phyloP scores from a whole-genome alignment of 164 flowering plant genomes.

The Aristolochia contorta region DNA sequence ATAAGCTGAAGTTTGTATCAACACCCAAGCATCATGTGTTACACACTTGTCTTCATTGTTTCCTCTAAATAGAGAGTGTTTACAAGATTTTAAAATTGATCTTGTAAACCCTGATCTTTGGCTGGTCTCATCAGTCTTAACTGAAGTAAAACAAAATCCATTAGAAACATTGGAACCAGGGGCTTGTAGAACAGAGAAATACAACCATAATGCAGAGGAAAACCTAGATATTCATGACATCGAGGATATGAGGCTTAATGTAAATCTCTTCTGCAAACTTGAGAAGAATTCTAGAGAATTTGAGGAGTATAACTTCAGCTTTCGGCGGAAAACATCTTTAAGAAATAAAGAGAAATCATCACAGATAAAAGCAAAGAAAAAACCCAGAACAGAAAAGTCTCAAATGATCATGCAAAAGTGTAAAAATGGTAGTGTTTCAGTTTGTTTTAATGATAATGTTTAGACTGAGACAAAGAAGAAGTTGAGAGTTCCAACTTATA shows the following conservation, averaged over 20 bases:
- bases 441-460: not conserved
- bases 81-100: slow-evolving; percentile 33
- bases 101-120: slow-evolving; percentile 61
- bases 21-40: slow-evolving; percentile 4
- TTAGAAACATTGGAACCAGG: slow-evolving; percentile 5
- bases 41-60: slow-evolving; percentile 32
- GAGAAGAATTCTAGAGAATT: slow-evolving; percentile 69
- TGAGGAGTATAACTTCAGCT: slow-evolving; percentile 60
- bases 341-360: slow-evolving; percentile 19
- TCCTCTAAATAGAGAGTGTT: slow-evolving; percentile 6
- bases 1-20: not conserved
- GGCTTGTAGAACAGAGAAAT: slow-evolving; percentile 12
- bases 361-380: slow-evolving; percentile 7
- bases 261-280: slow-evolving; percentile 65
- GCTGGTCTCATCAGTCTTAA: slow-evolving; percentile 54
- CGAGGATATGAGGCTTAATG: slow-evolving; percentile 72
- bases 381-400: slow-evolving; percentile 19
- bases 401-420: slow-evolving; percentile 15
- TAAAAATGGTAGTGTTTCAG: slow-evolving; percentile 3
- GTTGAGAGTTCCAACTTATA: slow-evolving; percentile 56
- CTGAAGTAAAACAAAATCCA: slow-evolving; percentile 19
- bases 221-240: slow-evolving; percentile 62
- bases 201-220: slow-evolving; percentile 1
- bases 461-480: slow-evolving; percentile 17
- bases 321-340: slow-evolving; percentile 40